Evolutionary conservation across 371 early-diverging fungal genomes (phyloP).

Genomic region (Syncephalastrum contaminatum): DNA sequence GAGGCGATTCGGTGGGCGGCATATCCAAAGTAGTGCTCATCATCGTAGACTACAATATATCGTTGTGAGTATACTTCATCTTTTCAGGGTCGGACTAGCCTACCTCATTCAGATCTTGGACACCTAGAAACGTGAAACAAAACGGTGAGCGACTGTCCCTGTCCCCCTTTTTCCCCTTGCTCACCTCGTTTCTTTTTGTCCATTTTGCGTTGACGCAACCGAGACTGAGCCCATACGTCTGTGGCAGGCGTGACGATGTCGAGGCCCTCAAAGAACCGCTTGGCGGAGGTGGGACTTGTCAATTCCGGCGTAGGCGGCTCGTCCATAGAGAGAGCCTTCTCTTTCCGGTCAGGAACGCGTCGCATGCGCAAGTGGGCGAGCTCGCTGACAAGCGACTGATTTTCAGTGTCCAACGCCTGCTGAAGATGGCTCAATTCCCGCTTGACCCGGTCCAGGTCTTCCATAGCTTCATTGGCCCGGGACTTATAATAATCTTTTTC

Average conservation of each 20-base stretch:
- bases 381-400: constrained; percentile 30
- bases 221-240: constrained; percentile 39
- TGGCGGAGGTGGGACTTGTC: no score
- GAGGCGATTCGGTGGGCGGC: not conserved
- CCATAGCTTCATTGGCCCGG: constrained; percentile 38
- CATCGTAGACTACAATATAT: not conserved
- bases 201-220: constrained; percentile 29
- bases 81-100: not conserved
- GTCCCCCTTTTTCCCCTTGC: not conserved
- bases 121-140: not conserved
- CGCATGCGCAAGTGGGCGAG: constrained; percentile 30
- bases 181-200: constrained; percentile 30
- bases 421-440: constrained; percentile 30
- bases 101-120: constrained; percentile 42
- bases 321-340: no score
- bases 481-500: constrained; percentile 49
- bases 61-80: no score
- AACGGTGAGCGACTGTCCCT: no score
- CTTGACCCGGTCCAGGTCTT: constrained; percentile 41
- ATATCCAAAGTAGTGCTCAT: constrained; percentile 2
- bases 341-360: constrained; percentile 9
- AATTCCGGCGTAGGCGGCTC: no score
- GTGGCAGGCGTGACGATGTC: not conserved
- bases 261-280: no score
- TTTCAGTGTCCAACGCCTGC: constrained; percentile 32